Conservation (phyloP, 257 asterid genomes). For the Solanum ossicruentum region DNA sequence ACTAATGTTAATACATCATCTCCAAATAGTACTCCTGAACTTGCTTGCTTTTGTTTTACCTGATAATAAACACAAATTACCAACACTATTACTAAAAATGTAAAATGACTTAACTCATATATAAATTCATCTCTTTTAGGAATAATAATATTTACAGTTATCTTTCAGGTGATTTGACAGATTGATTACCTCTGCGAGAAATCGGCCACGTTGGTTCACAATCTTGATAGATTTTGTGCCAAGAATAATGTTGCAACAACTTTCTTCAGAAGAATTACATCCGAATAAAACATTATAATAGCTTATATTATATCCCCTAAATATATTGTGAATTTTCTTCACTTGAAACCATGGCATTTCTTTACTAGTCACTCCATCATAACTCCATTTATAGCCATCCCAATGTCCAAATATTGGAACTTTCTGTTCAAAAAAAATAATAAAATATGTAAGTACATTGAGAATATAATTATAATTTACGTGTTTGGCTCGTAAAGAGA, state of each 20-base stretch:
- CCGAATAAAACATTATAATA: conserved; percentile 11
- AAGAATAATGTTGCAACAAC: conserved; percentile 9
- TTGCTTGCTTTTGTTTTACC: too few species aligned
- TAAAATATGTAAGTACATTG: not conserved
- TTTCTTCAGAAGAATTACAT: conserved; percentile 3
- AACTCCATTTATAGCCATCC: conserved; percentile 20
- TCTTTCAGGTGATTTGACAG: not conserved
- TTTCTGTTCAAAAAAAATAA: conserved; percentile 4
- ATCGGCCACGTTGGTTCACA: conserved; percentile 7
- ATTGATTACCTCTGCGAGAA: conserved; percentile 28
- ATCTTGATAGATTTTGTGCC: conserved; percentile 24
- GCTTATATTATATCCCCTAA: not conserved
- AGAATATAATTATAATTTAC: too few species aligned
- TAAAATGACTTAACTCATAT: too few species aligned
- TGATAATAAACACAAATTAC: too few species aligned
- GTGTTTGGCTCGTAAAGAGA: not conserved
- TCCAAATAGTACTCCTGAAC: too few species aligned
- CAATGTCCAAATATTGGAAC: conserved; percentile 13
- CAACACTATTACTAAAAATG: too few species aligned
- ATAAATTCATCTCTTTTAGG: too few species aligned
- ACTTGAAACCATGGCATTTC: conserved; percentile 31
- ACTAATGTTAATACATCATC: too few species aligned
- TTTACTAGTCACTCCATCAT: conserved; percentile 1
- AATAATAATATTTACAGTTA: too few species aligned
- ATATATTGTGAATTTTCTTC: conserved; percentile 3